Conservation (phyloP, 805 yeast species). For the Wickerhamomyces chambardii region DNA sequence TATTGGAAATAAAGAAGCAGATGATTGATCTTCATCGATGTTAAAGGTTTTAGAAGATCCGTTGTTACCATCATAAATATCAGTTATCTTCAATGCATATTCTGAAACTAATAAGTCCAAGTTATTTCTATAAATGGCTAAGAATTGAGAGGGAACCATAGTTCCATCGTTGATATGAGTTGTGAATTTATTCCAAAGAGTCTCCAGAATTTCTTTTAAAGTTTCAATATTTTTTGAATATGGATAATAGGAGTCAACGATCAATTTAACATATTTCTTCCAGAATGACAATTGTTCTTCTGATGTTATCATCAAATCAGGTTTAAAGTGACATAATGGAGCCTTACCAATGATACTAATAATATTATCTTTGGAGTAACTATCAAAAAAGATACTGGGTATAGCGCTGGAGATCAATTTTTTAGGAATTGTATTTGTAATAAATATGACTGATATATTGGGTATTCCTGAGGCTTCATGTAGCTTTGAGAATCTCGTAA, state of each 20-base stretch:
- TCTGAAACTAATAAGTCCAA: conserved; percentile 22
- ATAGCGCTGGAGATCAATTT: conserved; percentile 9
- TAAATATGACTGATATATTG: conserved; percentile 12
- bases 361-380: conserved; percentile 9
- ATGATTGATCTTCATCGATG: neutral
- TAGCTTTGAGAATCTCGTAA: conserved; percentile 9
- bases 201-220: conserved; percentile 8
- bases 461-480: conserved; percentile 9
- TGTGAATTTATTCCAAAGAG: conserved; percentile 15
- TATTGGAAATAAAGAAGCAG: conserved; percentile 39
- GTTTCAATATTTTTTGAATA: conserved; percentile 13
- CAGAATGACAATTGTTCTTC: conserved; percentile 7
- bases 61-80: conserved; percentile 4
- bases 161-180: conserved; percentile 9
- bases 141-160: conserved; percentile 9
- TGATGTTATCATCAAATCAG: neutral
- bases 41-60: neutral
- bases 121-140: conserved; percentile 19
- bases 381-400: conserved; percentile 10
- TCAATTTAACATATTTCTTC: conserved; percentile 12
- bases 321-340: conserved; percentile 6
- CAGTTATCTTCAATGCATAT: conserved; percentile 17
- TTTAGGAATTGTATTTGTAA: conserved; percentile 9
- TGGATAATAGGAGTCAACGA: conserved; percentile 15
- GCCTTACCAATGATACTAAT: conserved; percentile 3